These are phyloP conservation scores for Rubia balearica DNA, from an alignment of 305 asterid genomes.

Conservation along the genomic window DNA sequence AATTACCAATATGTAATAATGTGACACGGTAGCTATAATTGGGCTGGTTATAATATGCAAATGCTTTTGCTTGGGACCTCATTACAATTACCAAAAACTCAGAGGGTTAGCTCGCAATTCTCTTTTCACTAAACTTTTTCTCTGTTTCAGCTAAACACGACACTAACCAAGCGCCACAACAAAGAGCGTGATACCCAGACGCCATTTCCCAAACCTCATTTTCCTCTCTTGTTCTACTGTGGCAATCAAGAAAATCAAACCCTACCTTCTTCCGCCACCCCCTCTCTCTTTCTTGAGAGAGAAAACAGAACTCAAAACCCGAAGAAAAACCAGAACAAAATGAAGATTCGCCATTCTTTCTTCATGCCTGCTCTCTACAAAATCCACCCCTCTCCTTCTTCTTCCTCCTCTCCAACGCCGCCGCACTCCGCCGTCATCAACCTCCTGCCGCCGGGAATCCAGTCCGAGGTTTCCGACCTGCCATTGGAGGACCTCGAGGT, in stretches of 20 bases:
- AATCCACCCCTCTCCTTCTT: constrained; percentile 52
- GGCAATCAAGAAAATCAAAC: constrained; percentile 25
- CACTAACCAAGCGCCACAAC: neutral
- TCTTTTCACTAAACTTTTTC: no score
- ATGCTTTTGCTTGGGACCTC: no score
- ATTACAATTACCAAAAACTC: no score
- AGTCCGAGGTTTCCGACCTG: constrained; percentile 38
- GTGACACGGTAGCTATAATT: no score
- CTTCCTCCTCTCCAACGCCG: constrained; percentile 18
- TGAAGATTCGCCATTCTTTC: constrained; percentile 41
- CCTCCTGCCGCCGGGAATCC: constrained; percentile 52
- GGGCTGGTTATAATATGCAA: no score
- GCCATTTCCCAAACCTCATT: neutral
- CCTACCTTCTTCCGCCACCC: constrained; percentile 5
- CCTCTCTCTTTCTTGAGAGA: neutral
- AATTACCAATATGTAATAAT: no score
- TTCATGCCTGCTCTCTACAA: constrained; percentile 22
- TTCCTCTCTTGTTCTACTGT: constrained; percentile 17
- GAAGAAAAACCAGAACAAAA: constrained; percentile 1
- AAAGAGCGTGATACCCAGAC: neutral
- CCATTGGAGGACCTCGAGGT: constrained; percentile 51
- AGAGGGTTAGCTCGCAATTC: no score
- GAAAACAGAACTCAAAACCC: neutral
- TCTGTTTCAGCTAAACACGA: no score
- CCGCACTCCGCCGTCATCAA: constrained; percentile 23